phyloP scores from a whole-genome alignment of 352 stramenopile species.

The Hyaloperonospora arabidopsidis region DNA sequence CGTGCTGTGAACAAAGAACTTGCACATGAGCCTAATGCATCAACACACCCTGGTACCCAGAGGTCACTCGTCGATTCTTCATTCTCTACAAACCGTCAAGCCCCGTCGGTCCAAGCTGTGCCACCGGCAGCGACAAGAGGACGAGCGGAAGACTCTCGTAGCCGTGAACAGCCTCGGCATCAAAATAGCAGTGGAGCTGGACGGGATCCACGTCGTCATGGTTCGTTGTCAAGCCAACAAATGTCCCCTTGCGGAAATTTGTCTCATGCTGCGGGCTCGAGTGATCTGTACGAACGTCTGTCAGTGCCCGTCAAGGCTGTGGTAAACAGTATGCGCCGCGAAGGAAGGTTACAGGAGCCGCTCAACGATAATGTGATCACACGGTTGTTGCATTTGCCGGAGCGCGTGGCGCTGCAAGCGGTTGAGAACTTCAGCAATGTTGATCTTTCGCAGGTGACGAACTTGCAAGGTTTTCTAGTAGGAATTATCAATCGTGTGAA shows the following conservation, averaged over 20 bases:
- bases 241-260: conserved; percentile 10
- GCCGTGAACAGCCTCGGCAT: conserved; percentile 19
- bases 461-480: conserved; percentile 72
- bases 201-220: conserved; percentile 36
- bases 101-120: conserved; percentile 9
- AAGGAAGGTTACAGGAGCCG: conserved; percentile 43
- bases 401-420: conserved; percentile 49
- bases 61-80: conserved; percentile 21
- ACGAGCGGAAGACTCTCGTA: conserved; percentile 30
- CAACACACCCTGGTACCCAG: conserved; percentile 3
- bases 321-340: conserved; percentile 47
- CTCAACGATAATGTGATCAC: conserved; percentile 76
- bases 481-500: conserved; percentile 82
- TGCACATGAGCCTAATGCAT: conserved; percentile 6
- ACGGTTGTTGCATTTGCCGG: conserved; percentile 57
- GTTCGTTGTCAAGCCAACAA: conserved; percentile 13
- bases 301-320: conserved; percentile 37
- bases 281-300: conserved; percentile 55
- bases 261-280: conserved; percentile 10
- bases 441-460: conserved; percentile 65
- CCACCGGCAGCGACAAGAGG: conserved; percentile 1
- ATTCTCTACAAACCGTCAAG: conserved; percentile 15
- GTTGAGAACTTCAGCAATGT: conserved; percentile 77
- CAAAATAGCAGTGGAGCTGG: conserved; percentile 17
- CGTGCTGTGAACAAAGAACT: conserved; percentile 18